A percentile compares a stretch with the other conserved stretches of the same genome.
Evolutionary conservation across 1,284 basidiomycete genomes (phyloP).

Genomic region (Ceratobasidium sp.): DNA sequence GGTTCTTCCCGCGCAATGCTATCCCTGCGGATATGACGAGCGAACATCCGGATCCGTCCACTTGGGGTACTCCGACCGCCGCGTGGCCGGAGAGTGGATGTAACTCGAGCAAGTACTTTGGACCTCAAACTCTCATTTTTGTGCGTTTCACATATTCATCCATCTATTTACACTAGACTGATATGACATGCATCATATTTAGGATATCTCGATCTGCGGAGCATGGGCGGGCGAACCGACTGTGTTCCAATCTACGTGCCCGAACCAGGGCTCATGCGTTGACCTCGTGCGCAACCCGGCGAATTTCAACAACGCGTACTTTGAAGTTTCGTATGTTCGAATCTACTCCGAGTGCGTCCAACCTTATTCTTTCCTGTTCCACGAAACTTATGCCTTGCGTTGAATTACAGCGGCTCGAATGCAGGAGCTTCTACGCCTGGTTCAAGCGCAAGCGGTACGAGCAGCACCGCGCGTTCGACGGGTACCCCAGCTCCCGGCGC

Average conservation of each 20-base stretch:
- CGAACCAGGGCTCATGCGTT: constrained; percentile 37
- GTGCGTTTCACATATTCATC: constrained; percentile 15
- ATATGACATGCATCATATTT: no score
- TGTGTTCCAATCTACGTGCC: constrained; percentile 33
- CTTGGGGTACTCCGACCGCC: constrained; percentile 48
- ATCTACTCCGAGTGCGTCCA: constrained; percentile 39
- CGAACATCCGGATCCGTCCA: constrained; percentile 43
- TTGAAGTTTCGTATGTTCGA: constrained; percentile 43
- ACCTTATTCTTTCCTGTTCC: background rate
- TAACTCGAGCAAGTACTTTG: constrained; percentile 46
- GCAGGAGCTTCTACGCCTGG: no score
- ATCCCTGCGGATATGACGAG: constrained; percentile 44
- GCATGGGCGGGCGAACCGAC: constrained; percentile 27
- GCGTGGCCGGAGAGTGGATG: constrained; percentile 48
- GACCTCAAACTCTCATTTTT: constrained; percentile 46
- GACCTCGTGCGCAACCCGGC: constrained; percentile 37
- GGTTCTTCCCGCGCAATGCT: constrained; percentile 46
- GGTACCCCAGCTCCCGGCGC: no score
- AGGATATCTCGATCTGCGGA: constrained; percentile 43
- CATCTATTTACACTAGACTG: no score
- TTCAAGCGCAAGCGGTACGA: no score
- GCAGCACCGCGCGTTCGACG: no score
- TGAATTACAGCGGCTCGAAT: background rate
- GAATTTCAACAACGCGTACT: constrained; percentile 45
- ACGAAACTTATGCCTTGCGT: background rate